Base-by-base conservation (phyloP, 345 rosid genomes). In the Salix exigua region DNA sequence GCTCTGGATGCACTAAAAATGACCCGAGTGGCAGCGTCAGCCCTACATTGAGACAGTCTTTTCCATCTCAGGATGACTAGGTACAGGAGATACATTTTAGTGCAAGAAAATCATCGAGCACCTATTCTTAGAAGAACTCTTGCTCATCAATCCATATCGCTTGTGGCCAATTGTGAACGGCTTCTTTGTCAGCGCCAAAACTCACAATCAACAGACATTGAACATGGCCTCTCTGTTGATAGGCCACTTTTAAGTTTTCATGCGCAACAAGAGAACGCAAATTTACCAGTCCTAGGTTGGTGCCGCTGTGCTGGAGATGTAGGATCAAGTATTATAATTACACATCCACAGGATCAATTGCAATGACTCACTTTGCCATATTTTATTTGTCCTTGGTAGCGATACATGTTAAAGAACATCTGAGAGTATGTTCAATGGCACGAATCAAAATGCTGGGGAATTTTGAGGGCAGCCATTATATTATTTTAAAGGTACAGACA, bases 1-100 rank as follows among this genome's bases (percentile, higher is more conserved):
- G 97, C 93, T 72, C 79, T 96, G 78, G 92, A 90, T 19, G 97
- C 97, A 23, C 91, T 96, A 42, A 84, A 88, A 76, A 82, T 96
- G 68, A 87, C 88, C 76, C 82, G 92, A 83, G 92, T 30, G 94
- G 91, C 31, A 89, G 92, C 51, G 91, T 74, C 76, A 91, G 91
- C 82, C 87, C 97, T 58, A 81, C 85, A 19, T 80, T 80, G 73
- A 84, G 90, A 73, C 90, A 76, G 35, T 82, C 90, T 75, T 84
- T 31, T 70, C 74, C 84, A n/a, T 86, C 80, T 70, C 71, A 89
- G 82, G 87, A 86, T 13, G 84, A 79, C n/a, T 72, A 75, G 77
- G 17, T 68, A 9, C 17, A 10, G 31, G 71, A 21, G 23, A 10
- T 63, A 21, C 14, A 55, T 55, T 55, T 55, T 25, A n/a, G 62